Evolutionary conservation across 495 filamentous ascomycete genomes (phyloP).

Genomic region (Cudoniella acicularis): DNA sequence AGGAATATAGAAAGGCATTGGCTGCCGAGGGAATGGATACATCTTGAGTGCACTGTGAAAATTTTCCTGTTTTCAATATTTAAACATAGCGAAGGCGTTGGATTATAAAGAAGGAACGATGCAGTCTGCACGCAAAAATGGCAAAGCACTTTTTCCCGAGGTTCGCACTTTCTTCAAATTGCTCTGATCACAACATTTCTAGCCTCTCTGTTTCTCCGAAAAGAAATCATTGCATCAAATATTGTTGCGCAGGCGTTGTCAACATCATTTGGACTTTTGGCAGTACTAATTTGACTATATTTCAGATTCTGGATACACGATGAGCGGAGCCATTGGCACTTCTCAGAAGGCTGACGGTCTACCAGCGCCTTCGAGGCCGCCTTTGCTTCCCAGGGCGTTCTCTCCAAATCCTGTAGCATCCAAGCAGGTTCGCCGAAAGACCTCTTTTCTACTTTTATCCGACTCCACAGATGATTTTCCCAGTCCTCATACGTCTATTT

Average conservation of each 20-base stretch:
- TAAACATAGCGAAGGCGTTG: slow-evolving; percentile 25
- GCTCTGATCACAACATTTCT: too few relatives aligned
- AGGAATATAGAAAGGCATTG: slow-evolving; percentile 61
- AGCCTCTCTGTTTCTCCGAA: too few relatives aligned
- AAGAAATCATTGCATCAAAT: too few relatives aligned
- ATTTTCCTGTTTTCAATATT: background rate
- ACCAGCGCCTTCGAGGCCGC: background rate
- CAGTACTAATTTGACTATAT: background rate
- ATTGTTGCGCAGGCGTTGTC: background rate
- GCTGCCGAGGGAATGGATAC: slow-evolving; percentile 35
- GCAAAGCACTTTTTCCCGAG: slow-evolving; percentile 2
- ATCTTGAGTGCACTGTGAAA: slow-evolving; percentile 2
- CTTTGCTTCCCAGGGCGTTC: slow-evolving; percentile 21
- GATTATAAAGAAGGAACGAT: slow-evolving; percentile 13
- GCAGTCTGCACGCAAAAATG: background rate
- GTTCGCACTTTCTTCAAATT: background rate
- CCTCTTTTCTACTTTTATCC: slow-evolving; percentile 20
- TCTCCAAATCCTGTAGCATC: slow-evolving; percentile 23
- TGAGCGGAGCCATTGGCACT: background rate
- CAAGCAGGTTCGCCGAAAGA: slow-evolving; percentile 20
- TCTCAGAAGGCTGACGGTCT: background rate
- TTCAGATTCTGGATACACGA: background rate
- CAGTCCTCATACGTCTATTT: slow-evolving; percentile 35
- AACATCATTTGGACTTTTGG: background rate
- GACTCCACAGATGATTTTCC: slow-evolving; percentile 35